Evolutionary conservation across 2,329 filamentous ascomycete genomes (phyloP).

Genomic region (Endocalyx cinctus): DNA sequence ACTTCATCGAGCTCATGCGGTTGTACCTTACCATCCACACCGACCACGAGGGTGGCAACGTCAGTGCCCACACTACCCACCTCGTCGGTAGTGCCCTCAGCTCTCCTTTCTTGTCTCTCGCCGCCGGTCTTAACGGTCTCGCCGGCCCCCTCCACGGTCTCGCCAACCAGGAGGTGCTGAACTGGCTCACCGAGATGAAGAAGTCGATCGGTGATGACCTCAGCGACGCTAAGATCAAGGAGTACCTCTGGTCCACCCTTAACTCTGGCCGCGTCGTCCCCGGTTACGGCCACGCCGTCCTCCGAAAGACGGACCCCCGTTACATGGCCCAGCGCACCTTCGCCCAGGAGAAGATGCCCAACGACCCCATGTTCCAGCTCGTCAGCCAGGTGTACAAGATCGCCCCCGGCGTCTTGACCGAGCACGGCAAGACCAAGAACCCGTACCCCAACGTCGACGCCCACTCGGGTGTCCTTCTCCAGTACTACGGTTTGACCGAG

Average conservation of each 20-base stretch:
- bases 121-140: conserved; percentile 95
- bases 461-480: conserved; percentile 97
- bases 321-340: conserved; percentile 99
- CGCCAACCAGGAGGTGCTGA: conserved; percentile 98
- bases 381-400: conserved; percentile 99
- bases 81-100: conserved; percentile 93
- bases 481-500: conserved; percentile 99
- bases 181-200: conserved; percentile 99
- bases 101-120: conserved; percentile 94
- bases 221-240: conserved; percentile 91
- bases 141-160: conserved; percentile 97
- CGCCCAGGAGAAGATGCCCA: conserved; percentile 83
- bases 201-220: conserved; percentile 87
- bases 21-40: conserved; percentile 99
- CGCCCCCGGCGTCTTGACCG: conserved; percentile 90
- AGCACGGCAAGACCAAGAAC: conserved; percentile 99
- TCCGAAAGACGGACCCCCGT: conserved; percentile 98
- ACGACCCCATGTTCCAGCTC: conserved; percentile 99
- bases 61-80: conserved; percentile 97
- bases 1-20: conserved; percentile 98
- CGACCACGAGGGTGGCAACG: conserved; percentile 99
- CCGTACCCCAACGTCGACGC: conserved; percentile 98
- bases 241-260: conserved; percentile 98
- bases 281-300: conserved; percentile 96
- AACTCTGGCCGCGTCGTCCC: conserved; percentile 95